A percentile compares a stretch with the other conserved stretches of the same genome.
phyloP scores from a whole-genome alignment of 345 rosid species.

The Murraya paniculata region DNA sequence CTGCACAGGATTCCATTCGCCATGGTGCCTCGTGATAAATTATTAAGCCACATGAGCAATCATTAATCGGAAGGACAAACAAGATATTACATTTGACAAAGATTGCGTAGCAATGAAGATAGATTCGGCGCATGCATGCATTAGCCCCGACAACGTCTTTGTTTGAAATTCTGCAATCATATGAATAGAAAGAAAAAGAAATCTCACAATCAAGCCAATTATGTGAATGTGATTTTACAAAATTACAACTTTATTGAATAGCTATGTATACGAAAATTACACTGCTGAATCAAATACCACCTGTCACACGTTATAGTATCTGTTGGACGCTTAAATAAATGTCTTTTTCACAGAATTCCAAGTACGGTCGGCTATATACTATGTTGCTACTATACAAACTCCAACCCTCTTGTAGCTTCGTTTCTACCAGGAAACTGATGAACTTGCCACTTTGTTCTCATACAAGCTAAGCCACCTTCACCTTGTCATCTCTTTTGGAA shows the following conservation, averaged over 20 bases:
- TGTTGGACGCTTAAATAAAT: background rate
- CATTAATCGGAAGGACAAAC: background rate
- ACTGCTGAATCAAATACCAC: background rate
- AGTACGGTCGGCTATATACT: background rate
- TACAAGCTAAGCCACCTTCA: background rate
- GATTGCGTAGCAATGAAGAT: background rate
- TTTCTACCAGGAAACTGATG: background rate
- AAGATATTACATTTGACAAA: background rate
- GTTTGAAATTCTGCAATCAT: background rate
- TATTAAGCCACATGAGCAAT: background rate
- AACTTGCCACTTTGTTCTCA: background rate
- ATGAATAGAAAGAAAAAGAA: too few relatives aligned
- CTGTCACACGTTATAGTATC: background rate
- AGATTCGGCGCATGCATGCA: background rate
- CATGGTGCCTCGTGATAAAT: background rate
- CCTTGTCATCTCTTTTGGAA: slow-evolving; percentile 77
- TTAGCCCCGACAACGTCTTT: background rate
- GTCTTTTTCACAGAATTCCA: background rate
- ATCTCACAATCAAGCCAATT: too few relatives aligned
- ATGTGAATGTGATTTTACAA: background rate
- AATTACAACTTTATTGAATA: background rate
- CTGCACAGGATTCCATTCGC: too few relatives aligned
- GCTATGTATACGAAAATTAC: background rate
- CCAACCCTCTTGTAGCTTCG: background rate
- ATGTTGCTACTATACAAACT: background rate